phyloP scores from a whole-genome alignment of 1,284 basidiomycete species.

The Naganishia liquefaciens region DNA sequence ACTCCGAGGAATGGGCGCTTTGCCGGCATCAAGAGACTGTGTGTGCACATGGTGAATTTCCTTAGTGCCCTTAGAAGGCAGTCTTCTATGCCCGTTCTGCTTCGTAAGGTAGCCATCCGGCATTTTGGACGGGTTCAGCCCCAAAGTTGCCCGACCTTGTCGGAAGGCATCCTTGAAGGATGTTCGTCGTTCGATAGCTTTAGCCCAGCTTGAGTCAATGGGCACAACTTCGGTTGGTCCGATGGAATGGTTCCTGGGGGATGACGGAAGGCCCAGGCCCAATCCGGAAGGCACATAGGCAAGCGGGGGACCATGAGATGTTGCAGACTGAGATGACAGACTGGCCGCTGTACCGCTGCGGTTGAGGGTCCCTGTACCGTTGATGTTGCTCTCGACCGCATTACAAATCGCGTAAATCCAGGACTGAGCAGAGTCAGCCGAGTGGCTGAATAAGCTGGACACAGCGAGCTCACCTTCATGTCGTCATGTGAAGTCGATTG shows the following conservation, averaged over 20 bases:
- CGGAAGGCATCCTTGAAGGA: slow-evolving; percentile 35
- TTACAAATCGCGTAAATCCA: slow-evolving; percentile 59
- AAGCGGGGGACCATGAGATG: slow-evolving; percentile 44
- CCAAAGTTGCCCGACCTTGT: slow-evolving; percentile 29
- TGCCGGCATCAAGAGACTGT: slow-evolving; percentile 17
- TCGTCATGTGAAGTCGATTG: slow-evolving; percentile 56
- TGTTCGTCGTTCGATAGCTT: slow-evolving; percentile 24
- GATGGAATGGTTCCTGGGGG: slow-evolving; percentile 9
- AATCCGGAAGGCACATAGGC: slow-evolving; percentile 36
- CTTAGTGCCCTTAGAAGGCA: slow-evolving; percentile 11
- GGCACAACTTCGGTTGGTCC: not conserved
- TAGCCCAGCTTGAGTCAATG: slow-evolving; percentile 23
- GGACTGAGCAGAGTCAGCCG: slow-evolving; percentile 37
- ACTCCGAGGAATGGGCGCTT: slow-evolving; percentile 11
- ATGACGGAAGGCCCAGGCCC: slow-evolving; percentile 36
- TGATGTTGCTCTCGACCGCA: slow-evolving; percentile 59
- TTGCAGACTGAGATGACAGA: slow-evolving; percentile 40
- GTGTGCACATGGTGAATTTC: slow-evolving; percentile 9
- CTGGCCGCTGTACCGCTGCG: slow-evolving; percentile 36
- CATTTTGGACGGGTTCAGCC: slow-evolving; percentile 13
- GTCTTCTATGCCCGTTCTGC: slow-evolving; percentile 1
- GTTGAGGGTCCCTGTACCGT: slow-evolving; percentile 55
- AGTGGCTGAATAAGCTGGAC: not conserved
- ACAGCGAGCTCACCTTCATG: slow-evolving; percentile 47
- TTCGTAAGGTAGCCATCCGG: not conserved